Base-by-base conservation (phyloP, 345 rosid species). In the Acer campestre region DNA sequence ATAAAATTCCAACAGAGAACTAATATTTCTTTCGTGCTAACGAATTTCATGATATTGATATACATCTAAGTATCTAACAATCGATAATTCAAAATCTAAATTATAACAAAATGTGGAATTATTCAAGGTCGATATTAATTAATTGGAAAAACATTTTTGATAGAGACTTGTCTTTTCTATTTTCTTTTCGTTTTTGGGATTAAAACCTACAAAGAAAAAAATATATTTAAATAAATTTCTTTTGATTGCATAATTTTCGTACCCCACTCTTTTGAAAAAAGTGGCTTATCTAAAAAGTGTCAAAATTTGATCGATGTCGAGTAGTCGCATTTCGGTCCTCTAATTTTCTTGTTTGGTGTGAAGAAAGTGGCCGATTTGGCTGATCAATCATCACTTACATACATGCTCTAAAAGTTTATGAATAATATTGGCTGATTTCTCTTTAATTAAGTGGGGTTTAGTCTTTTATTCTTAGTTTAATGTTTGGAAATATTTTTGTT, bases 291-390 rank as follows among this genome's bases (percentile, higher is more conserved):
- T 1, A 25, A 44, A 44, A 25, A 6, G 42, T 17, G 20, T 8
- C 22, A 16, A 63, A 83, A 79, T 71, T 71, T 16, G n/a, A 53
- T 85, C 89, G 78, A 55, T 75, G 86, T 85, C 93, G 89, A 84
- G 93, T 79, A 86, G 89, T 88, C 90, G 94, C 92, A 80, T 80
- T 85, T 86, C 3, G 79, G 20, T 62, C 29, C 61, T 20, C 77
- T 66, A 80, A 20, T 62, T 23, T 51, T 20, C 77, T 66, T 48
- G 70, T 62, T 76, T 76, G 70, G 40, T 20, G 76, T 71, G 67
- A 76, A 77, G 75, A 76, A 77, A 80, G 81, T 79, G 81, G 81
- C 85, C 84, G 80, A 73, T 38, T 78, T 75, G 77, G 46, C 16
- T 20, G 14, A 71, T 23, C 65, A 74, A 61, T 58, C 59, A 61